Conservation (phyloP, 1,284 basidiomycete species). For the Papiliotrema nemorosa region DNA sequence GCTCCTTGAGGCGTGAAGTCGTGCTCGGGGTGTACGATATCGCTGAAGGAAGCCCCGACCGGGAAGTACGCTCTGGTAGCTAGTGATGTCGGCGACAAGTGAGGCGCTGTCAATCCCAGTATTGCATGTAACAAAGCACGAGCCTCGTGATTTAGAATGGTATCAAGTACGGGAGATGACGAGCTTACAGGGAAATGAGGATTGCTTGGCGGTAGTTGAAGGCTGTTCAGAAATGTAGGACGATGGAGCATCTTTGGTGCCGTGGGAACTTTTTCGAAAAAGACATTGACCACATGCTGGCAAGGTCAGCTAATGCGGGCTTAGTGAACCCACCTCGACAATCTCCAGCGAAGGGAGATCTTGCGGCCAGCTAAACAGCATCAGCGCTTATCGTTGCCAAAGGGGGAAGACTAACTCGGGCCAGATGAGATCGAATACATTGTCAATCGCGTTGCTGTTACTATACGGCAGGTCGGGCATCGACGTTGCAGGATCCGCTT, state of each 20-base stretch:
- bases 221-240: slow-evolving; percentile 20
- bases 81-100: slow-evolving; percentile 26
- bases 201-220: slow-evolving; percentile 33
- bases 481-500: too few species aligned
- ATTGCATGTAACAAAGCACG: slow-evolving; percentile 36
- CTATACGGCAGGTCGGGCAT: too few species aligned
- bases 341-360: slow-evolving; percentile 33
- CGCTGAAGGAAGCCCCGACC: slow-evolving; percentile 21
- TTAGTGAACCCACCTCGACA: slow-evolving; percentile 24
- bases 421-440: slow-evolving; percentile 4
- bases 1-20: slow-evolving; percentile 17
- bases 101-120: slow-evolving; percentile 32
- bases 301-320: not conserved
- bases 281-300: slow-evolving; percentile 33
- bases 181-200: slow-evolving; percentile 37
- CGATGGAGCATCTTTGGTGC: slow-evolving; percentile 38
- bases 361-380: slow-evolving; percentile 27
- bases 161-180: too few species aligned
- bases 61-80: slow-evolving; percentile 37
- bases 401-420: slow-evolving; percentile 7
- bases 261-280: slow-evolving; percentile 39
- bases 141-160: too few species aligned
- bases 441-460: not conserved
- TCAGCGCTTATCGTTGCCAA: not conserved
- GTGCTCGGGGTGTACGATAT: slow-evolving; percentile 29